Percentiles rank a stretch among this genome's conserved stretches.
These are phyloP conservation scores for Daldinia grandis DNA, from an alignment of 495 filamentous ascomycete genomes.

Conservation along the genomic window DNA sequence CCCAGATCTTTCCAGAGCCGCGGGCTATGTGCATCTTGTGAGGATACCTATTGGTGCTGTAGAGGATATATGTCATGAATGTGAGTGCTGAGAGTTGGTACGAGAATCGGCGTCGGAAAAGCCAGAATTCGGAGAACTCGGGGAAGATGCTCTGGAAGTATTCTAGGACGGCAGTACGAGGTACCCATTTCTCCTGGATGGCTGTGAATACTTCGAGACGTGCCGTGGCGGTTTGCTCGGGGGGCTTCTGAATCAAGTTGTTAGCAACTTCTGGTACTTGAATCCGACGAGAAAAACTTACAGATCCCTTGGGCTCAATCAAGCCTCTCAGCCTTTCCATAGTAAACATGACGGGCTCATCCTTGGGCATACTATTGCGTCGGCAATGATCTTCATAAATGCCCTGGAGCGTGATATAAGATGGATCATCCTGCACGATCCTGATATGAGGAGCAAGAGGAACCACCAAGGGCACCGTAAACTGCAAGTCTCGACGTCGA, in stretches of 20 bases:
- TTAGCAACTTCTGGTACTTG: constrained; percentile 11
- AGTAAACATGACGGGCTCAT: constrained; percentile 92
- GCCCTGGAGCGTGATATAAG: constrained; percentile 92
- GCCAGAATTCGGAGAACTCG: constrained; percentile 92
- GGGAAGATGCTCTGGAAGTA: constrained; percentile 92
- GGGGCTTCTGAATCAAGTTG: constrained; percentile 57
- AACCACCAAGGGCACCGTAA: constrained; percentile 94
- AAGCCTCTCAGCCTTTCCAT: constrained; percentile 89
- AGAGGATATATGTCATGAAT: constrained; percentile 98
- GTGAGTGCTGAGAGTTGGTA: constrained; percentile 96
- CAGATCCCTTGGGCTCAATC: constrained; percentile 70
- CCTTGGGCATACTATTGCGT: constrained; percentile 83
- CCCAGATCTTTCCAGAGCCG: constrained; percentile 92
- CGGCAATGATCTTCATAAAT: constrained; percentile 96
- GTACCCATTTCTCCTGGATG: constrained; percentile 91
- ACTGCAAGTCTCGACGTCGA: constrained; percentile 90
- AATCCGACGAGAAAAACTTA: constrained; percentile 48
- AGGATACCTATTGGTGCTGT: constrained; percentile 92
- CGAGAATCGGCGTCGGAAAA: constrained; percentile 94
- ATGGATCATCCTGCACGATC: constrained; percentile 92
- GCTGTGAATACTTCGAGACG: constrained; percentile 86
- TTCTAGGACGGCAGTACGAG: constrained; percentile 78
- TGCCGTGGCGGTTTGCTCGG: constrained; percentile 73
- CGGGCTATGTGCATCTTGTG: constrained; percentile 94
- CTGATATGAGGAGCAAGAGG: constrained; percentile 92